Conservation (phyloP, 441 rosid species). For the Eutrema salsugineum region DNA sequence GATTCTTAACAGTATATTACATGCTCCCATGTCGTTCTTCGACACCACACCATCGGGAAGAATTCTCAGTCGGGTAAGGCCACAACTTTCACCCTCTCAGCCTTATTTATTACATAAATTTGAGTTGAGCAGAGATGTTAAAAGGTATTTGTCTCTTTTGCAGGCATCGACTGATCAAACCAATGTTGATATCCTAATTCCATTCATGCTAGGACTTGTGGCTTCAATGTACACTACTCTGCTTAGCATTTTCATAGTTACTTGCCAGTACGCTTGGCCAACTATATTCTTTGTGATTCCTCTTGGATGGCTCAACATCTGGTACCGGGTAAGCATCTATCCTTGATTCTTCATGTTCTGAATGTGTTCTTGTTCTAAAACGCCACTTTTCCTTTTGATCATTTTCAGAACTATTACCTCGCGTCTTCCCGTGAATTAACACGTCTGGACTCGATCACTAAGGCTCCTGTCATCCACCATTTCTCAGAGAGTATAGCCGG, state of each 20-base stretch:
- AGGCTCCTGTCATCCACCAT: slow-evolving; percentile 94
- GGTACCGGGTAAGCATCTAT: slow-evolving; percentile 84
- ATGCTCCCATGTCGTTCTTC: slow-evolving; percentile 95
- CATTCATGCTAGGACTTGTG: slow-evolving; percentile 54
- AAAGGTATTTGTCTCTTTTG: slow-evolving; percentile 37
- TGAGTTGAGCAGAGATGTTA: slow-evolving; percentile 50
- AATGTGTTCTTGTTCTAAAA: background rate
- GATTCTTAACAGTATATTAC: slow-evolving; percentile 77
- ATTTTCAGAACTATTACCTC: slow-evolving; percentile 68
- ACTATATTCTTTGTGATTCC: slow-evolving; percentile 75
- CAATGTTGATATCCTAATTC: slow-evolving; percentile 79
- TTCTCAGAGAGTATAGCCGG: slow-evolving; percentile 95
- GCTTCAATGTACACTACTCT: slow-evolving; percentile 71
- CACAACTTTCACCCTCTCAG: slow-evolving; percentile 31
- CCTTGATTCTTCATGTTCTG: slow-evolving; percentile 60
- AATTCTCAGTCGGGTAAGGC: slow-evolving; percentile 82
- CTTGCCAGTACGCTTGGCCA: slow-evolving; percentile 97
- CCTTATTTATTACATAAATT: slow-evolving; percentile 59
- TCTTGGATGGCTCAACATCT: slow-evolving; percentile 78
- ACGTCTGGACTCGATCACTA: slow-evolving; percentile 87
- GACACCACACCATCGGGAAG: slow-evolving; percentile 98
- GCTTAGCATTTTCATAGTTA: slow-evolving; percentile 76
- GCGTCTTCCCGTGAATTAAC: slow-evolving; percentile 84
- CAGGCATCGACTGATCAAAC: slow-evolving; percentile 96
- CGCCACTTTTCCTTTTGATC: background rate